These are phyloP conservation scores for Echites panduratus DNA, from an alignment of 257 asterid species.

Conservation along the genomic window DNA sequence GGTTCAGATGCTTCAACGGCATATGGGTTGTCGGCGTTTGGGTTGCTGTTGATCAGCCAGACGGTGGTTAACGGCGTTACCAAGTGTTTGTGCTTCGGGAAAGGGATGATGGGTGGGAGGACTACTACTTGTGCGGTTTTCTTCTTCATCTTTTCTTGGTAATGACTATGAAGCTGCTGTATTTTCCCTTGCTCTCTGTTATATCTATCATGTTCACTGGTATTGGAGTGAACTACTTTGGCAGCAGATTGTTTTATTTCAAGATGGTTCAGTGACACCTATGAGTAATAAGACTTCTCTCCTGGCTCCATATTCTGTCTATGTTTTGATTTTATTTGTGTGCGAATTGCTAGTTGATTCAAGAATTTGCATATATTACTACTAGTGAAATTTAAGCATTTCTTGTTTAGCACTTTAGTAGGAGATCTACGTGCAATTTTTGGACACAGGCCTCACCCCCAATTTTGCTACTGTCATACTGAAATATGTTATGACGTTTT, in stretches of 20 bases:
- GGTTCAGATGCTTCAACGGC: conserved; percentile 85
- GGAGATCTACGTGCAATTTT: neutral
- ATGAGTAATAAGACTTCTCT: neutral
- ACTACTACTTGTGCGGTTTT: conserved; percentile 53
- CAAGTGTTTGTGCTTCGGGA: conserved; percentile 87
- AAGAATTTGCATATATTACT: neutral
- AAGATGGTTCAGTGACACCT: neutral
- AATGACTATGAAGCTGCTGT: conserved; percentile 18
- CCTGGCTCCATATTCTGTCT: neutral
- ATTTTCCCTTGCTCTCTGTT: conserved; percentile 2
- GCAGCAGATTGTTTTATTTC: neutral
- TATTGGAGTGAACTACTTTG: neutral
- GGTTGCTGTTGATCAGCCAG: conserved; percentile 76
- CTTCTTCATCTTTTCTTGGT: conserved; percentile 87
- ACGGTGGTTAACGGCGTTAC: conserved; percentile 71
- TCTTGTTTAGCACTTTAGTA: neutral
- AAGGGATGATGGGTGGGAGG: conserved; percentile 61
- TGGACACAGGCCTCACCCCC: too few species aligned
- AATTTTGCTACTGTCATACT: too few species aligned
- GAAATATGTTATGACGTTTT: too few species aligned
- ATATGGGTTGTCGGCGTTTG: conserved; percentile 90
- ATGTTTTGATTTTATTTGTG: neutral
- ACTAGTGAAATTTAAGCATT: neutral
- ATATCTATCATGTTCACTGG: conserved; percentile 10
- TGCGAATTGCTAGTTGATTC: neutral